Evolutionary conservation across 2,329 filamentous ascomycete genomes (phyloP), one percentile per base, ranked within the genome.

Genomic region (Trichoderma gracile): DNA sequence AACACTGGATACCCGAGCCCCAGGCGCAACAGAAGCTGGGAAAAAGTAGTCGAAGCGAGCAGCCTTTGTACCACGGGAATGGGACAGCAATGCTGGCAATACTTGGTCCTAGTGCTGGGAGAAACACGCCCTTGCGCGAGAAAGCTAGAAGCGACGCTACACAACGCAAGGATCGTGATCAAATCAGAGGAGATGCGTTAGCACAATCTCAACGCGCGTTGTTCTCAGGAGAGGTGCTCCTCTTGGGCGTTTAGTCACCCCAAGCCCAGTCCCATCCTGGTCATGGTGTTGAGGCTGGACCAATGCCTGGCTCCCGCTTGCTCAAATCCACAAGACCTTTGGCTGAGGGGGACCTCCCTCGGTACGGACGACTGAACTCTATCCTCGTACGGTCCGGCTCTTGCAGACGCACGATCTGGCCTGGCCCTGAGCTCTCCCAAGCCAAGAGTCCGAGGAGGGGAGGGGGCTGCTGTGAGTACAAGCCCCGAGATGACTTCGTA

Each of bases 91-190:
- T 21, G 23, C 33, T 50, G 30, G 30, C 30, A 33, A 2, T 10
- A 2, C 30, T 10, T 33, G 30, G 30, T 33, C 8, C 30, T 33
- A 10, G 30, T 10, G 30, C 10, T 33, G 15, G 56, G 38, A 40
- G 27, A 49, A 23, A 17, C 43, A 58, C 5, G 43, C 19, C 49
- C 25, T 17, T 52, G 57, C 9, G 27, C 10, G 58, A 54, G 25
- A 38, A 19, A 27, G n/a, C 40, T 42, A 46, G 25, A 54, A 40
- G 58, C 58, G 49, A 38, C 58, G 58, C 58, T 61, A 61, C 40
- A 61, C 58, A 52, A 46, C 47, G 58, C 58, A 61, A 54, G 58
- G 58, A 61, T 61, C 58, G 58, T 61, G 49, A 61, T 49, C 49
- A 61, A 61, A 61, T 53, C 58, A 49, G 43, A 61, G 40, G 47